Conservation (phyloP, 805 yeast species). For the Suhomyces sp. region DNA sequence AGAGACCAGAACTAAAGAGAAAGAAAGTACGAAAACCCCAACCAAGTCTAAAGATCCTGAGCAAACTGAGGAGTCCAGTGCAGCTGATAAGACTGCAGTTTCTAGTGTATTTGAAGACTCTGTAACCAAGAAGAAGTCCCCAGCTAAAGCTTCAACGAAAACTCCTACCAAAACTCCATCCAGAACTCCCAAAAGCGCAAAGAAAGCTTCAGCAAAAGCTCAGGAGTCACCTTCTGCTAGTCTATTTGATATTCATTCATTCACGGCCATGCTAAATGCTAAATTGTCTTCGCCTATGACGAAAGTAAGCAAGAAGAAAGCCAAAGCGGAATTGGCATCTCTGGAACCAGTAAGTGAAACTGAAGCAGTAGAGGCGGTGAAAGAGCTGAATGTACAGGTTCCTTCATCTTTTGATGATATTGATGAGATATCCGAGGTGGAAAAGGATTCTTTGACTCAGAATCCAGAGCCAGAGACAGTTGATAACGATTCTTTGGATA, state of each 20-base stretch:
- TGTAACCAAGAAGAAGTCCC: not conserved
- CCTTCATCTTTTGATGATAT: slow-evolving; percentile 8
- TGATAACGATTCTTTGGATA: slow-evolving; percentile 8
- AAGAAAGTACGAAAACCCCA: not conserved
- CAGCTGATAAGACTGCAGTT: not conserved
- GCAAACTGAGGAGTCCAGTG: not conserved
- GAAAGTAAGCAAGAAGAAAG: slow-evolving; percentile 4
- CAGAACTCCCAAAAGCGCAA: not conserved
- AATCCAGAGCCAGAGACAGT: slow-evolving; percentile 7
- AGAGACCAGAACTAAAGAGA: slow-evolving; percentile 1
- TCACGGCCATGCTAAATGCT: slow-evolving; percentile 24
- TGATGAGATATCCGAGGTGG: slow-evolving; percentile 5
- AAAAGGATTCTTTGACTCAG: slow-evolving; percentile 5
- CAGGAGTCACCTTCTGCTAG: not conserved
- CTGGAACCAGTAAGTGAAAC: not conserved
- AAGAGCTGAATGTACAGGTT: slow-evolving; percentile 1
- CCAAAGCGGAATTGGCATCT: not conserved
- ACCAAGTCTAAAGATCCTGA: not conserved
- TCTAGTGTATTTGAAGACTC: not conserved
- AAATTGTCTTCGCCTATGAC: slow-evolving; percentile 13
- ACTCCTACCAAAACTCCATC: not conserved
- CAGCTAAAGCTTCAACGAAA: not conserved
- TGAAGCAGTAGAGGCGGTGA: not conserved
- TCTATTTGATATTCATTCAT: slow-evolving; percentile 24
- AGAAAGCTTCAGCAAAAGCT: not conserved